Evolutionary conservation across 108 stramenopile genomes (phyloP), one percentile per base, ranked within the genome.

Genomic region (Seminavis robusta): DNA sequence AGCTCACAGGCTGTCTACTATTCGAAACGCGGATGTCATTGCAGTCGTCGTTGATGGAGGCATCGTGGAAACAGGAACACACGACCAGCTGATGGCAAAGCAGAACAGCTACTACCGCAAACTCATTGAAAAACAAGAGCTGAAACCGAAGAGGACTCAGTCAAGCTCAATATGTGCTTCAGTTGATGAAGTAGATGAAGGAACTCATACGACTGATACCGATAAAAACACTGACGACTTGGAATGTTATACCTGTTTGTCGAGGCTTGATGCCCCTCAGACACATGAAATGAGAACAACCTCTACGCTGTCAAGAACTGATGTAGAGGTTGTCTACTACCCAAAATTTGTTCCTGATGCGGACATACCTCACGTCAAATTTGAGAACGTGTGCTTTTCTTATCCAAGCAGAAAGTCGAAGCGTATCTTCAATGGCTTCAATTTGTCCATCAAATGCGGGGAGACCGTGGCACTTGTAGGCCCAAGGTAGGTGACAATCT

Each of bases 351-450:
- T 20, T 43, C 15, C 52, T 39, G 42, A 57, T 44, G n/a, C n/a
- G n/a, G 56, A 24, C 36, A 19, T 28, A 4, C 61, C 70, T 10
- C 73, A 79, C n/a, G 25, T 92, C 45, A 46, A 47, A n/a, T 87
- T 92, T 21, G 24, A 60, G 4, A 47, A 88, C 47, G 90, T 96
- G 27, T 43, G 40, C 24, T 98, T 98, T 65, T 37, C 86, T 33
- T 98, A 95, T 61, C 97, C 97, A 1, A 74, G 88, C 10, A 71
- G 95, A 26, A 89, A 90, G 4, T 76, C 87, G 16, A 73, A 71
- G 48, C 34, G 23, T 4, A 75, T 94, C 48, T 63, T 94, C 31
- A 53, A 79, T 25, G 62, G 63, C 15, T 81, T 88, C 78, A 79
- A 77, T 13, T 42, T 81, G 0, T 45, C 52, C 8, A 65, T 81